A percentile compares a stretch with the other conserved stretches of the same genome.
Conservation (phyloP, 768 basidiomycete genomes). For the Suillus discolor region DNA sequence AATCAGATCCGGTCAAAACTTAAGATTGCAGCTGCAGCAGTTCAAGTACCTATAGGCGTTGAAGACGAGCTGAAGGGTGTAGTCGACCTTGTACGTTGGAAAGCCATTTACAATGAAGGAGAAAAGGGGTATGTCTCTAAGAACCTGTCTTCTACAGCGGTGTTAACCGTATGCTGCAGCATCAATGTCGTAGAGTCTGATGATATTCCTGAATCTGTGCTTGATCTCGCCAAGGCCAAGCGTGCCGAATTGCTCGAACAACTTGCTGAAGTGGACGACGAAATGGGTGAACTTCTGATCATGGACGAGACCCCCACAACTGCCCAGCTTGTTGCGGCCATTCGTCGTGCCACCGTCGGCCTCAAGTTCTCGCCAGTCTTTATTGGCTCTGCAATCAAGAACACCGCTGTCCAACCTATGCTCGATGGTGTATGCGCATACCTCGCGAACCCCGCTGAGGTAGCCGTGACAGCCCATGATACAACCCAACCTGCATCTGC, state of each 20-base stretch:
- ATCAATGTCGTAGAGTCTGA: slow-evolving; percentile 77
- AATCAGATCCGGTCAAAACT: slow-evolving; percentile 91
- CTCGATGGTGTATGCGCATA: slow-evolving; percentile 96
- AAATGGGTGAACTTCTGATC: slow-evolving; percentile 89
- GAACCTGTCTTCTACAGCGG: not conserved
- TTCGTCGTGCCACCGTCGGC: slow-evolving; percentile 84
- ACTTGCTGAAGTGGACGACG: slow-evolving; percentile 95
- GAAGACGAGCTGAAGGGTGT: slow-evolving; percentile 90
- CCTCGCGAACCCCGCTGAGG: slow-evolving; percentile 86
- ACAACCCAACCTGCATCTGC: slow-evolving; percentile 64
- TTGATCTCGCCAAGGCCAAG: slow-evolving; percentile 79
- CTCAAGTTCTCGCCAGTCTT: slow-evolving; percentile 97
- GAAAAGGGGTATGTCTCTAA: slow-evolving; percentile 77
- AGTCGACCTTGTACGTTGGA: slow-evolving; percentile 93
- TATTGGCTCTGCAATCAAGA: slow-evolving; percentile 96
- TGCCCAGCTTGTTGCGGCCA: slow-evolving; percentile 76
- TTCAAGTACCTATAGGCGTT: slow-evolving; percentile 91
- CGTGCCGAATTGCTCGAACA: slow-evolving; percentile 91
- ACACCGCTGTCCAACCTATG: slow-evolving; percentile 91
- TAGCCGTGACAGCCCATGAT: slow-evolving; percentile 80
- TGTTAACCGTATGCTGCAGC: slow-evolving; percentile 40
- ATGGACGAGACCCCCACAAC: slow-evolving; percentile 79
- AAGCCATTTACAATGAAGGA: slow-evolving; percentile 92
- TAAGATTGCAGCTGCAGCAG: slow-evolving; percentile 89
- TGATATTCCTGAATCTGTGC: slow-evolving; percentile 80